A percentile compares a stretch with the other conserved stretches of the same genome.
phyloP scores from a whole-genome alignment of 768 basidiomycete genomes.

The Gymnopilus dilepis region DNA sequence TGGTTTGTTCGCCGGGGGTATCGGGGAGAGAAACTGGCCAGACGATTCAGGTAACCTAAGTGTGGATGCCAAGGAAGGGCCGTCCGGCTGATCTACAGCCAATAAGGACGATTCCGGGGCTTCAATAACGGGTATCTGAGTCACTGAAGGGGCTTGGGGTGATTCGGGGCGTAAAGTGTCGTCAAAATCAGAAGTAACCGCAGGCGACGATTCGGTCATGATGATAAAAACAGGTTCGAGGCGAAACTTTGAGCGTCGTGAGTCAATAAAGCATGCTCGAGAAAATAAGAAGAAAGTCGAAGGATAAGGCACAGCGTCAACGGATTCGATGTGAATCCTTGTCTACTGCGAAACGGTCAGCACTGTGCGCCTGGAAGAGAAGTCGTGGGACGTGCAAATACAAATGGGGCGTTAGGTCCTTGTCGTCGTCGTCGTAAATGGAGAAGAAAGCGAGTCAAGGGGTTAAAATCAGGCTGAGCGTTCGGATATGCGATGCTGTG shows the following conservation, averaged over 20 bases:
- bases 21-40: constrained; percentile 46
- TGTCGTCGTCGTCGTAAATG: constrained; percentile 32
- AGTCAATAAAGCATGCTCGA: constrained; percentile 39
- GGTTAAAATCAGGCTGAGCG: constrained; percentile 15
- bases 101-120: constrained; percentile 27
- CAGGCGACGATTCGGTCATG: constrained; percentile 28
- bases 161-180: constrained; percentile 37
- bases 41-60: constrained; percentile 29
- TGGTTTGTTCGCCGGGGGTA: constrained; percentile 42
- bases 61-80: constrained; percentile 30
- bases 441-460: constrained; percentile 16
- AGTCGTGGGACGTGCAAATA: constrained; percentile 11
- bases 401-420: constrained; percentile 26
- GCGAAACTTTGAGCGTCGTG: constrained; percentile 15
- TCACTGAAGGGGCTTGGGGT: constrained; percentile 27
- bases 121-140: constrained; percentile 31
- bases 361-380: neutral
- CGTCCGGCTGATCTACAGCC: constrained; percentile 27
- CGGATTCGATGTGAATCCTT: constrained; percentile 12
- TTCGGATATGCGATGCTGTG: constrained; percentile 15
- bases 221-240: constrained; percentile 21
- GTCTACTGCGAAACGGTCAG: constrained; percentile 17
- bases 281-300: constrained; percentile 14
- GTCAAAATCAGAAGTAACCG: constrained; percentile 27
- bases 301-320: constrained; percentile 14